Conservation (phyloP, 768 basidiomycete species). For the Lactifluus volemus region DNA sequence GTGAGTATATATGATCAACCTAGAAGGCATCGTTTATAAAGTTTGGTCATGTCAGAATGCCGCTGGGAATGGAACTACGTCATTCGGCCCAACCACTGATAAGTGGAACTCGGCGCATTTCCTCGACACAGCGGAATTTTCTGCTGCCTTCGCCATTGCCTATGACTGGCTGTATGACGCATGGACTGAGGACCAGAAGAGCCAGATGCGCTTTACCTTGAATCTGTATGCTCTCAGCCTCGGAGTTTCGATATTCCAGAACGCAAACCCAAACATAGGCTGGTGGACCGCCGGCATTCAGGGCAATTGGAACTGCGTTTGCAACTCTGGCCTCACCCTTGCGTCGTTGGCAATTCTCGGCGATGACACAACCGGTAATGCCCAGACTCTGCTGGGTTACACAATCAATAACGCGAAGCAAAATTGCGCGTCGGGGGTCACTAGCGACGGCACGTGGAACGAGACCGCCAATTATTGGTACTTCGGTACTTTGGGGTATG, state of each 20-base stretch:
- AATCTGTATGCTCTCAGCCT: conserved; percentile 67
- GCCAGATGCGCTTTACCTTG: conserved; percentile 59
- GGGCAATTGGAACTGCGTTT: conserved; percentile 99
- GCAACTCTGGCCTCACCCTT: conserved; percentile 84
- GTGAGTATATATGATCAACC: conserved; percentile 37
- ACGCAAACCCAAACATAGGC: conserved; percentile 34
- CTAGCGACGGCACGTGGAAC: conserved; percentile 79
- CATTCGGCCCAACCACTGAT: conserved; percentile 55
- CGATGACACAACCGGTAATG: conserved; percentile 70
- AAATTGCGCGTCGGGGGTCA: conserved; percentile 62
- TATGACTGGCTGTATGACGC: conserved; percentile 95
- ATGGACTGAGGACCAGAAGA: conserved; percentile 69
- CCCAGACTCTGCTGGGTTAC: conserved; percentile 53
- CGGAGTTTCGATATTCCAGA: conserved; percentile 48
- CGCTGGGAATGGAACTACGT: conserved; percentile 53
- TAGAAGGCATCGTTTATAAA: neutral
- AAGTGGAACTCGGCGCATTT: conserved; percentile 90
- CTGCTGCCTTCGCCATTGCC: conserved; percentile 80
- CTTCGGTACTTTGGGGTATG: conserved; percentile 86
- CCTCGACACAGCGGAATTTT: conserved; percentile 87
- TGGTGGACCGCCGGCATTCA: conserved; percentile 74
- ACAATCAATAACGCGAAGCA: conserved; percentile 66
- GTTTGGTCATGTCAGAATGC: conserved; percentile 46
- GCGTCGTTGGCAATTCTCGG: conserved; percentile 85
- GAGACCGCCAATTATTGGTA: conserved; percentile 96